A percentile compares a stretch with the other conserved stretches of the same genome.
Evolutionary conservation across 768 basidiomycete genomes (phyloP).

Genomic region (Panellus pusillus): DNA sequence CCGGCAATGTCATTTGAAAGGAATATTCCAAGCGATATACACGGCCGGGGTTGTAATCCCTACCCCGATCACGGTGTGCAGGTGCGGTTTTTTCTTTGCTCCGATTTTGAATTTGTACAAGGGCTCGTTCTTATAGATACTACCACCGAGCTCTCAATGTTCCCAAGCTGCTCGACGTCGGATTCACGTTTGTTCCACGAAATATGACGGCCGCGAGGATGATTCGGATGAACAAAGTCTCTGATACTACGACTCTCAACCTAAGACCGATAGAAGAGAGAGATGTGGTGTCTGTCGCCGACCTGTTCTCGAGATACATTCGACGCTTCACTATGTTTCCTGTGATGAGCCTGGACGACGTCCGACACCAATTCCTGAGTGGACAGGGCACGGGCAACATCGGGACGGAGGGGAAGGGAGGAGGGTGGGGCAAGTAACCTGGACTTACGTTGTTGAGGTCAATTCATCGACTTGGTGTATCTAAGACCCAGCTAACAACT

Average conservation of each 20-base stretch:
- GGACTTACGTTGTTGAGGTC: conserved; percentile 96
- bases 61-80: conserved; percentile 86
- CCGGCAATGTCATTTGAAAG: conserved; percentile 83
- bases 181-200: conserved; percentile 86
- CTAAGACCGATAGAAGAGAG: conserved; percentile 85
- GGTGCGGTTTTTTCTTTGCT: conserved; percentile 42
- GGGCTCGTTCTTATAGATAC: conserved; percentile 53
- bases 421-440: conserved; percentile 83
- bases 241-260: conserved; percentile 56
- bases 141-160: conserved; percentile 91
- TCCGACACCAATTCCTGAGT: conserved; percentile 84
- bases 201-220: conserved; percentile 90
- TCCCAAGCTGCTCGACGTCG: conserved; percentile 86
- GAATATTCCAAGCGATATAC: conserved; percentile 96
- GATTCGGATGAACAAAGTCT: conserved; percentile 72
- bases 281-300: conserved; percentile 71
- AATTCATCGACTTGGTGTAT: conserved; percentile 12
- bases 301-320: conserved; percentile 78
- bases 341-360: conserved; percentile 72
- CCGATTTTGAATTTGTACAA: neutral
- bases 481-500: neutral
- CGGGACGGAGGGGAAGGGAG: conserved; percentile 52
- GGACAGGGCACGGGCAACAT: conserved; percentile 66
- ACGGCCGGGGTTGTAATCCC: conserved; percentile 93
- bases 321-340: conserved; percentile 83